These are phyloP conservation scores for Sporothrix brasiliensis DNA, from an alignment of 2,329 filamentous ascomycete species.

Conservation along the genomic window DNA sequence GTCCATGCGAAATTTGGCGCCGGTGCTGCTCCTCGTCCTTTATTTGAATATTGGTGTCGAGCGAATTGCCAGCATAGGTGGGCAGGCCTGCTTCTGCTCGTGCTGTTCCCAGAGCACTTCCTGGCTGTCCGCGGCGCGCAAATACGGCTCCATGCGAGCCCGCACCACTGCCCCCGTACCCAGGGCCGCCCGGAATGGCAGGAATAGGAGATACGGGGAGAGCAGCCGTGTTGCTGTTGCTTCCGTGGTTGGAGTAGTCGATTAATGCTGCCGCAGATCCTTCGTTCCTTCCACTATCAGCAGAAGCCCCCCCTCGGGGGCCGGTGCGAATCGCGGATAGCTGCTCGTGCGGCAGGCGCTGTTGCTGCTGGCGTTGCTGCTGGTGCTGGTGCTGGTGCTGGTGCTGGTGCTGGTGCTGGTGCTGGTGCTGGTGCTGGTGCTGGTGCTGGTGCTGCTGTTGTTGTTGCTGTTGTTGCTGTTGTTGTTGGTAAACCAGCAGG, in stretches of 20 bases:
- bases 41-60: not conserved
- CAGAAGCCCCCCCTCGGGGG: no score
- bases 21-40: conserved; percentile 15
- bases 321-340: not conserved
- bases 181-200: conserved; percentile 8
- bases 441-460: conserved; percentile 35
- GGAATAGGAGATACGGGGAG: conserved; percentile 15
- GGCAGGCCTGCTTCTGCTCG: conserved; percentile 12
- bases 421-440: no score
- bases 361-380: conserved; percentile 25
- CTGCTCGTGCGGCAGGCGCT: not conserved
- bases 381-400: conserved; percentile 34
- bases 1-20: not conserved
- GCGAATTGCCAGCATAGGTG: not conserved
- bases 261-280: not conserved
- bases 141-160: not conserved
- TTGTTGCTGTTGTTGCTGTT: conserved; percentile 35
- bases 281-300: conserved; percentile 14
- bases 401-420: conserved; percentile 27
- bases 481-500: conserved; percentile 27
- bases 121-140: not conserved
- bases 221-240: conserved; percentile 6
- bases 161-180: not conserved
- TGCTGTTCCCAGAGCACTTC: conserved; percentile 22
- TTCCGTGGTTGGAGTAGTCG: no score